These are phyloP conservation scores for Dryas drummondii DNA, from an alignment of 306 rosid genomes.

Conservation along the genomic window DNA sequence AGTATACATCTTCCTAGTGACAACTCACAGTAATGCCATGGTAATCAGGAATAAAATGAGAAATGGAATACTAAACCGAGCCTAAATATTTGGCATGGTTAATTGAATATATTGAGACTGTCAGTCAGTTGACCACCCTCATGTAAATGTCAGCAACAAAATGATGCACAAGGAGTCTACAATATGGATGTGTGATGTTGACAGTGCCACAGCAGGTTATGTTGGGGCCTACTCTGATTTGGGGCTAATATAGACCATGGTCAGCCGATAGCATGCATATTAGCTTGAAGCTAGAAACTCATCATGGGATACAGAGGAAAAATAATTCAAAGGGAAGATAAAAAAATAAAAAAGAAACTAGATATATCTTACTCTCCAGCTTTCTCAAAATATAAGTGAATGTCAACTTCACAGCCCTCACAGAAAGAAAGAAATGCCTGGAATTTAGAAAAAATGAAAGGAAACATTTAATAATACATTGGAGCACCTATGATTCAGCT, in stretches of 20 bases:
- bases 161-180: neutral
- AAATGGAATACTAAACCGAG: neutral
- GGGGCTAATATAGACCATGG: neutral
- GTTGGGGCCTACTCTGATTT: too few relatives aligned
- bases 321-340: neutral
- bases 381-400: slow-evolving; percentile 80
- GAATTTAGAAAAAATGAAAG: slow-evolving; percentile 21
- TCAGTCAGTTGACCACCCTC: neutral
- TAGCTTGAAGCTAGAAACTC: neutral
- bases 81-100: neutral
- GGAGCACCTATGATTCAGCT: neutral
- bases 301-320: slow-evolving; percentile 1
- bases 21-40: neutral
- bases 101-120: neutral
- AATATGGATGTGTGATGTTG: neutral
- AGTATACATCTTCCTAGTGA: neutral
- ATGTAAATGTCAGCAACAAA: neutral
- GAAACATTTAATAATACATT: slow-evolving; percentile 1
- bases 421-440: slow-evolving; percentile 97
- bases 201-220: neutral
- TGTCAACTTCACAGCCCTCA: slow-evolving; percentile 90
- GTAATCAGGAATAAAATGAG: neutral
- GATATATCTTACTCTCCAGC: slow-evolving; percentile 82
- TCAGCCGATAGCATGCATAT: neutral
- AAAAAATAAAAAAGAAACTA: neutral